phyloP scores from a whole-genome alignment of 1,139 yeast genomes.

The Protomyces pachydermus region DNA sequence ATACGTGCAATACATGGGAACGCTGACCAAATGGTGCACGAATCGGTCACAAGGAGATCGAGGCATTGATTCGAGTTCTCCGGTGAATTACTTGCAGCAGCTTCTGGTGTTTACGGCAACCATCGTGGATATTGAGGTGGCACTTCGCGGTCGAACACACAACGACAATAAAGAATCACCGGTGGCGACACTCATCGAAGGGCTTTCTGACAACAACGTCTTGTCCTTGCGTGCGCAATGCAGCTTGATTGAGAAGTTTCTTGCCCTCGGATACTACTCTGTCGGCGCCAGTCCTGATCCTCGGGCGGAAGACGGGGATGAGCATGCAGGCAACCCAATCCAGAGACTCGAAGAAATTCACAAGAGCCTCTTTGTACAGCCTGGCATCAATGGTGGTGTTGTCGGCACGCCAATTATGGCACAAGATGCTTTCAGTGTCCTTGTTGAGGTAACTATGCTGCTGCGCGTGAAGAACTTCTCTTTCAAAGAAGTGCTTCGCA shows the following conservation, averaged over 20 bases:
- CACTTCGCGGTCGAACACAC: slow-evolving; percentile 17
- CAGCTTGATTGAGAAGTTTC: background rate
- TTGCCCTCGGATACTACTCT: background rate
- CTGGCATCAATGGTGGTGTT: background rate
- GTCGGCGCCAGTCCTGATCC: background rate
- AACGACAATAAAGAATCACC: slow-evolving; percentile 10
- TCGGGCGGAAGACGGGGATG: background rate
- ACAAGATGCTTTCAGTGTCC: background rate
- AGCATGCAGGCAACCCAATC: background rate
- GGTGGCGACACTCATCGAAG: slow-evolving; percentile 7
- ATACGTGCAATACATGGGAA: background rate
- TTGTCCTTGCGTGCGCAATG: slow-evolving; percentile 12
- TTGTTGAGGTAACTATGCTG: background rate
- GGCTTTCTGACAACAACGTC: slow-evolving; percentile 16
- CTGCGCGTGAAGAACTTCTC: background rate
- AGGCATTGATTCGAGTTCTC: background rate
- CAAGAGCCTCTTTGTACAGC: background rate
- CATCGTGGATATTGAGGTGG: slow-evolving; percentile 15
- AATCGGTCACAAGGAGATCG: background rate
- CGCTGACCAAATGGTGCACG: background rate
- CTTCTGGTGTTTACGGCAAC: slow-evolving; percentile 2
- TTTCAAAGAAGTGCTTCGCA: background rate
- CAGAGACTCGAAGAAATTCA: background rate
- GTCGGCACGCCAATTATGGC: background rate
- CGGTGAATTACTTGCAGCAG: background rate